A percentile compares a stretch with the other conserved stretches of the same genome.
Conservation (phyloP, 129 eudicot species). For the Helianthus tuberosus region DNA sequence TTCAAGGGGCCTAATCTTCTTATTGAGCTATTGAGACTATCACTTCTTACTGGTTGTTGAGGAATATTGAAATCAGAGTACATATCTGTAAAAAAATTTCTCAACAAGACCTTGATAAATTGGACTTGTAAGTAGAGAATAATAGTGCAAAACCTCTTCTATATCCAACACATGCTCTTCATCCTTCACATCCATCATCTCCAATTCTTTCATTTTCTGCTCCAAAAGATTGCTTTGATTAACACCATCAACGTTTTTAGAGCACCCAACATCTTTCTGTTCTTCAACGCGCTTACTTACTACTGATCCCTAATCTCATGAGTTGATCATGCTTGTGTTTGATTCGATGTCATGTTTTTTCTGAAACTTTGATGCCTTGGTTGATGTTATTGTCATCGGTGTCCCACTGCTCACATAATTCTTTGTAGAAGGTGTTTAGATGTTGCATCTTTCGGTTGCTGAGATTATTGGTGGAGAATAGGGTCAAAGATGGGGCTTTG, state of each 20-base stretch:
- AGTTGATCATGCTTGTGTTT: conserved; percentile 23
- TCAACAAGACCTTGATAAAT: conserved; percentile 79
- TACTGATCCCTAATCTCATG: conserved; percentile 30
- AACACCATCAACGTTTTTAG: conserved; percentile 13
- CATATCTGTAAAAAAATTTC: conserved; percentile 89
- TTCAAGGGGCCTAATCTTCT: conserved; percentile 53
- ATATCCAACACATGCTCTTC: conserved; percentile 73
- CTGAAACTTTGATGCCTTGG: conserved; percentile 20
- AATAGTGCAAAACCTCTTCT: conserved; percentile 82
- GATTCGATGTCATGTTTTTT: conserved; percentile 34
- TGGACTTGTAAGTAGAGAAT: conserved; percentile 86
- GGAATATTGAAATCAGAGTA: conserved; percentile 59
- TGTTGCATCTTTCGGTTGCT: conserved; percentile 45
- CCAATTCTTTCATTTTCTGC: conserved; percentile 72
- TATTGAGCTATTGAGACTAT: conserved; percentile 45
- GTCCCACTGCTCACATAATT: conserved; percentile 45
- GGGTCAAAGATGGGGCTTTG: conserved; percentile 43
- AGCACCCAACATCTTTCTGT: conserved; percentile 24
- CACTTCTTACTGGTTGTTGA: conserved; percentile 44
- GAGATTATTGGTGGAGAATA: conserved; percentile 29
- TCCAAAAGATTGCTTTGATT: conserved; percentile 41
- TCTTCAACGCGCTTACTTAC: conserved; percentile 5
- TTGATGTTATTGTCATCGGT: conserved; percentile 24
- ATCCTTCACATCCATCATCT: conserved; percentile 76
- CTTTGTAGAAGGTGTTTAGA: conserved; percentile 51